A percentile compares a stretch with the other conserved stretches of the same genome.
Conservation (phyloP, 805 yeast genomes). For the Sporopachydermia lactativora region DNA sequence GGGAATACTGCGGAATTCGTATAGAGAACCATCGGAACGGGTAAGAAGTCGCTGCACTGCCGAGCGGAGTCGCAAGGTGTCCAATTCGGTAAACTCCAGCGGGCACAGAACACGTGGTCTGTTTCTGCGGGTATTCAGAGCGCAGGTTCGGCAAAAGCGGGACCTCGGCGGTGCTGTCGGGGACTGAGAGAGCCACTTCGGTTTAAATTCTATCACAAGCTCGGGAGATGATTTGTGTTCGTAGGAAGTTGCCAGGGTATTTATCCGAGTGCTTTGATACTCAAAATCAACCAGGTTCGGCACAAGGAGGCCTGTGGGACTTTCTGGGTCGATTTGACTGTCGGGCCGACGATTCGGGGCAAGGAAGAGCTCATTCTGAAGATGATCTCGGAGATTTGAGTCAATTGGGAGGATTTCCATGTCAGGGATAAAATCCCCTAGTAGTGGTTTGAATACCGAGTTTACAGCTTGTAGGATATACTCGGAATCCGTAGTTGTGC, state of each 20-base stretch:
- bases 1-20: neutral
- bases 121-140: slow-evolving; percentile 26
- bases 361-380: slow-evolving; percentile 6
- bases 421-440: slow-evolving; percentile 21
- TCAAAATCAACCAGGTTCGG: slow-evolving; percentile 27
- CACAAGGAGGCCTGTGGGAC: slow-evolving; percentile 28
- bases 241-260: slow-evolving; percentile 24
- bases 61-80: slow-evolving; percentile 22
- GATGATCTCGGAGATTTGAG: neutral
- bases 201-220: slow-evolving; percentile 36
- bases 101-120: slow-evolving; percentile 30
- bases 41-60: slow-evolving; percentile 20
- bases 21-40: neutral
- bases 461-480: slow-evolving; percentile 23
- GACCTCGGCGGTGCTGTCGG: slow-evolving; percentile 22
- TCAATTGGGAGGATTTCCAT: slow-evolving; percentile 21
- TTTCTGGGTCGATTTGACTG: slow-evolving; percentile 26
- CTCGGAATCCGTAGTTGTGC: slow-evolving; percentile 13
- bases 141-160: slow-evolving; percentile 42
- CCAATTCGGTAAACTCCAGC: slow-evolving; percentile 24
- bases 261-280: slow-evolving; percentile 17
- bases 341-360: too few relatives aligned
- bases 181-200: slow-evolving; percentile 44
- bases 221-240: slow-evolving; percentile 12
- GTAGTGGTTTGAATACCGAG: slow-evolving; percentile 19